Evolutionary conservation across 2,329 filamentous ascomycete genomes (phyloP).

Genomic region (Aspergillus piperis): DNA sequence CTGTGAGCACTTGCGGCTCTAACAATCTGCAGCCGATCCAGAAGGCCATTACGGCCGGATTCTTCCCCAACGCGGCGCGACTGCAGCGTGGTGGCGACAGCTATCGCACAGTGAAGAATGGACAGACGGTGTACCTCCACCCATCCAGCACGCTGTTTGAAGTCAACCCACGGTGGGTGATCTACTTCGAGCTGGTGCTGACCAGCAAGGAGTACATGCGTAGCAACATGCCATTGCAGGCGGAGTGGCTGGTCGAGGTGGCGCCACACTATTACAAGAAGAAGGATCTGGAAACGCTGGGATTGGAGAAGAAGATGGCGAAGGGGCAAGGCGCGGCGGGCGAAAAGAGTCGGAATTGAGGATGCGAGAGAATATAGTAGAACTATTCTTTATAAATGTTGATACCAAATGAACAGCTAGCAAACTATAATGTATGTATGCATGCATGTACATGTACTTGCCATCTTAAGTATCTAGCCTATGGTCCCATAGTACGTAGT

Average conservation of each 20-base stretch:
- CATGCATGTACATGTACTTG: slow-evolving; percentile 2
- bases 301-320: slow-evolving; percentile 69
- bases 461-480: no score
- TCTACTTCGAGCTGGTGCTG: slow-evolving; percentile 84
- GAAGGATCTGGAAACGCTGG: slow-evolving; percentile 80
- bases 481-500: no score
- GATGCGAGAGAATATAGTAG: background rate
- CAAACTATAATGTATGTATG: background rate
- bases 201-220: slow-evolving; percentile 97
- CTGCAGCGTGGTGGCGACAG: slow-evolving; percentile 80
- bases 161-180: slow-evolving; percentile 78
- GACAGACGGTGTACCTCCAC: slow-evolving; percentile 86
- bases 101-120: slow-evolving; percentile 90
- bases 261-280: slow-evolving; percentile 95
- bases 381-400: background rate
- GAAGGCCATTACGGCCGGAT: slow-evolving; percentile 85
- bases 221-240: slow-evolving; percentile 78
- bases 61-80: slow-evolving; percentile 89
- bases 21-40: slow-evolving; percentile 76
- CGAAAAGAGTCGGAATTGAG: slow-evolving; percentile 38
- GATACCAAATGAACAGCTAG: background rate
- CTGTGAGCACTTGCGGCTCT: slow-evolving; percentile 65
- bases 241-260: slow-evolving; percentile 82
- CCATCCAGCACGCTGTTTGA: slow-evolving; percentile 80
- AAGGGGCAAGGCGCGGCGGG: slow-evolving; percentile 55